These are phyloP conservation scores for Ormosia semicastrata DNA, from an alignment of 306 rosid genomes.

Conservation along the genomic window DNA sequence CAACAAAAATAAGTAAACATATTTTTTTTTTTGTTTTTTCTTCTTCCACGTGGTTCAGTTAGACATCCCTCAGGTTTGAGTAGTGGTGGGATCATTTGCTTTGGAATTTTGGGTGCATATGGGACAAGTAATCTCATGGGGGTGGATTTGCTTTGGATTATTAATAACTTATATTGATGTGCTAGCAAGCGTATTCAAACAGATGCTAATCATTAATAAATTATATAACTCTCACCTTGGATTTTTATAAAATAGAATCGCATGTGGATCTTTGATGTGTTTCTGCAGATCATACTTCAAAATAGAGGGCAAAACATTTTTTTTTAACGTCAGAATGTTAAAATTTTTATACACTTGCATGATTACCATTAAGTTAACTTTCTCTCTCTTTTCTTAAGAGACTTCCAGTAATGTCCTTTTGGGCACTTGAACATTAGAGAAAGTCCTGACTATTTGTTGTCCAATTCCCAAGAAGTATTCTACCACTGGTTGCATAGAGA, in stretches of 20 bases:
- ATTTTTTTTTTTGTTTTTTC: not conserved
- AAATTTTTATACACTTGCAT: not conserved
- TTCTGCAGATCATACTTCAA: not conserved
- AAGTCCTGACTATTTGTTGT: not conserved
- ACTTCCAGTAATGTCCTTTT: not conserved
- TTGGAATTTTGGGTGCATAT: too few relatives aligned
- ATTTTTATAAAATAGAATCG: too few relatives aligned
- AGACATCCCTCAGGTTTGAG: constrained; percentile 13
- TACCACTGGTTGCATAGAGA: not conserved
- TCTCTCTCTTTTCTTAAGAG: not conserved
- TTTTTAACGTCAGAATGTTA: not conserved
- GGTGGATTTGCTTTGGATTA: too few relatives aligned
- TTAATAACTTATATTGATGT: too few relatives aligned
- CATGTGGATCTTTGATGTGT: not conserved
- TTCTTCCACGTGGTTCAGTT: not conserved
- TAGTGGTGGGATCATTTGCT: too few relatives aligned
- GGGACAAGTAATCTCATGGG: too few relatives aligned
- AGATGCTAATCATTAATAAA: too few relatives aligned
- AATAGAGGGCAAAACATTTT: not conserved
- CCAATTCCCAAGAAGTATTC: not conserved
- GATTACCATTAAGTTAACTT: not conserved
- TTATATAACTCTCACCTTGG: too few relatives aligned
- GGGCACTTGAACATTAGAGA: not conserved
- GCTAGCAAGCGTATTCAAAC: too few relatives aligned
- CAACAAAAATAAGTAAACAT: too few relatives aligned